Evolutionary conservation across 257 asterid species (phyloP).

Genomic region (Perilla frutescens): DNA sequence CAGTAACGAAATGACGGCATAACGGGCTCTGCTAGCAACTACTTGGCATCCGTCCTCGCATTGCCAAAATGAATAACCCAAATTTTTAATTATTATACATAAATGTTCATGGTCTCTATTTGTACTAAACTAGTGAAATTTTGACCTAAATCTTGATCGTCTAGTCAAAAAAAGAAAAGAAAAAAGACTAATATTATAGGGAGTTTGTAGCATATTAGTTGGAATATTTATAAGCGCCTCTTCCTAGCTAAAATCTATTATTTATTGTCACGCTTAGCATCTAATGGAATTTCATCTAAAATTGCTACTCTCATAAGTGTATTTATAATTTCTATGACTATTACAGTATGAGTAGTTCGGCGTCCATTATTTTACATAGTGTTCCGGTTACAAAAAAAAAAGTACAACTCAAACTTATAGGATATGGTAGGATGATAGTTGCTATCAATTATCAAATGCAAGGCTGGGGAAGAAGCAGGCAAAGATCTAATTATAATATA

Average conservation of each 20-base stretch:
- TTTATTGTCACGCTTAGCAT: conserved; percentile 10
- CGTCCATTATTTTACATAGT: no score
- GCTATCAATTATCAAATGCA: conserved; percentile 16
- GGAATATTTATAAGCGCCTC: conserved; percentile 12
- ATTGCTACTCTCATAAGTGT: neutral
- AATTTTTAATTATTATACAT: neutral
- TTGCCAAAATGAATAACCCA: no score
- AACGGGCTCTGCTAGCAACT: no score
- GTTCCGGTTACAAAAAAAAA: no score
- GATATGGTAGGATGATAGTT: conserved; percentile 16
- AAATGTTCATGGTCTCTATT: neutral
- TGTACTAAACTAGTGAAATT: conserved; percentile 12
- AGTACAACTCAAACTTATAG: neutral
- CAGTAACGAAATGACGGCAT: no score
- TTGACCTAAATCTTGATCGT: conserved; percentile 1
- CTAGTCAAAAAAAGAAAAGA: neutral
- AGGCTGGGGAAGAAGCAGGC: conserved; percentile 30
- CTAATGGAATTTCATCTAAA: neutral
- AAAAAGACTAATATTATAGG: conserved; percentile 11
- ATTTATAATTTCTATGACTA: neutral
- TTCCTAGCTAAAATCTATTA: neutral
- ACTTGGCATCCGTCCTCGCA: no score
- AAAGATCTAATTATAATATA: neutral
- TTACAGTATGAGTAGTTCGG: no score
- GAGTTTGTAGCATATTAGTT: neutral